A percentile compares a stretch with the other conserved stretches of the same genome.
phyloP scores from a whole-genome alignment of 495 filamentous ascomycete genomes.

The Cetradonia linearis region DNA sequence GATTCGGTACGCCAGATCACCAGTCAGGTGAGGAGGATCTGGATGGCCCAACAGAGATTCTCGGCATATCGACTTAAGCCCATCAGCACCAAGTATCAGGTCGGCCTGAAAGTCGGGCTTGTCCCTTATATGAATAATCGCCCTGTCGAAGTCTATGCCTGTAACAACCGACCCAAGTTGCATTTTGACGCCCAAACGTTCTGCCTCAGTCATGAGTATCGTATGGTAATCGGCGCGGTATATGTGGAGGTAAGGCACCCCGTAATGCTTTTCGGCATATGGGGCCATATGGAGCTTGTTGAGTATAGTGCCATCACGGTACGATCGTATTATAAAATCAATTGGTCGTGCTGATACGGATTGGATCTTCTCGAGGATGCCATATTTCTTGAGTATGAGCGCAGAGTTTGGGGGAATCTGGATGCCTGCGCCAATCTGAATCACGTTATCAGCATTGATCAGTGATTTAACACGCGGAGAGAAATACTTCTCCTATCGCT shows the following conservation, averaged over 20 bases:
- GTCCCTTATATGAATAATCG: slow-evolving; percentile 31
- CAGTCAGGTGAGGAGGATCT: slow-evolving; percentile 41
- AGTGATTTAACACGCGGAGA: background rate
- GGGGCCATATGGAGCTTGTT: slow-evolving; percentile 36
- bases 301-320: slow-evolving; percentile 44
- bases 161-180: slow-evolving; percentile 37
- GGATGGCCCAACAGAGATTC: slow-evolving; percentile 35
- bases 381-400: slow-evolving; percentile 42
- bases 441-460: background rate
- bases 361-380: slow-evolving; percentile 37
- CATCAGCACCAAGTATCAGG: slow-evolving; percentile 46
- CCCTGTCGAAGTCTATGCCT: slow-evolving; percentile 34
- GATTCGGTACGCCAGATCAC: slow-evolving; percentile 54
- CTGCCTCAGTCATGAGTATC: slow-evolving; percentile 41
- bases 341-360: slow-evolving; percentile 42
- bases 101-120: slow-evolving; percentile 35
- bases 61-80: slow-evolving; percentile 43
- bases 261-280: slow-evolving; percentile 28
- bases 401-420: slow-evolving; percentile 48
- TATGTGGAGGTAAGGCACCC: slow-evolving; percentile 38
- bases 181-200: slow-evolving; percentile 44
- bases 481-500: slow-evolving; percentile 37
- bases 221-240: slow-evolving; percentile 51
- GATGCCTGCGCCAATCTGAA: slow-evolving; percentile 47
- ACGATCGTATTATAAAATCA: slow-evolving; percentile 48